Percentiles rank a stretch among this genome's conserved stretches.
Conservation (phyloP, 139 green algal genomes). For the Dunaliella sp. region DNA sequence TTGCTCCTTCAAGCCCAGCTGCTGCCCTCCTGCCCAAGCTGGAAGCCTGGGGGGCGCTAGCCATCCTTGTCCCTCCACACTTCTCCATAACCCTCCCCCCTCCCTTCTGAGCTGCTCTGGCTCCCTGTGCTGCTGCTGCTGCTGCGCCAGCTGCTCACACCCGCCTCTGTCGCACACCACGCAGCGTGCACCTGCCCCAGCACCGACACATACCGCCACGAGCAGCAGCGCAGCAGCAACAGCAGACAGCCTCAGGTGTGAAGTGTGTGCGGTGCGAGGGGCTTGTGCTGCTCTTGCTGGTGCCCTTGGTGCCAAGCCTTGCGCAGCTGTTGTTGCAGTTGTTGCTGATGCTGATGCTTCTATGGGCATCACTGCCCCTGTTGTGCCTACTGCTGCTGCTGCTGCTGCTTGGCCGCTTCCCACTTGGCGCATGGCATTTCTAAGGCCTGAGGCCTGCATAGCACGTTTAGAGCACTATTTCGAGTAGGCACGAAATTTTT, state of each 20-base stretch:
- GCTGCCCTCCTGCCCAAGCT: background rate
- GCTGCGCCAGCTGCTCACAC: background rate
- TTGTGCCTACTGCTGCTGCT: no score
- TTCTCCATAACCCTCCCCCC: no score
- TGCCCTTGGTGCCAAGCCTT: background rate
- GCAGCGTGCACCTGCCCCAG: background rate
- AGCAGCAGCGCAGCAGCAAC: background rate
- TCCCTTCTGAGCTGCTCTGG: background rate
- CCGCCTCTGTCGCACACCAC: background rate
- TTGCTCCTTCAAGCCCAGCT: background rate
- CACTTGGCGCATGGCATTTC: background rate
- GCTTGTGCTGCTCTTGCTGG: background rate
- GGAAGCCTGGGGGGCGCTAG: no score
- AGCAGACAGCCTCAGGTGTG: background rate
- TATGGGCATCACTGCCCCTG: no score
- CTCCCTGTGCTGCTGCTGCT: background rate
- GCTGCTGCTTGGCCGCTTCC: no score
- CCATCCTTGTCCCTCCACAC: no score
- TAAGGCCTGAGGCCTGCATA: background rate
- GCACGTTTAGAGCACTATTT: no score
- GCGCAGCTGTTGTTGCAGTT: no score
- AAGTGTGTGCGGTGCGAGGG: no score
- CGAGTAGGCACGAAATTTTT: no score
- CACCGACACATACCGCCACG: conserved; percentile 5
- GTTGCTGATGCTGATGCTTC: no score